A percentile compares a stretch with the other conserved stretches of the same genome.
These are phyloP conservation scores for Golubevia sp. DNA, from an alignment of 1,284 basidiomycete species.

Conservation along the genomic window DNA sequence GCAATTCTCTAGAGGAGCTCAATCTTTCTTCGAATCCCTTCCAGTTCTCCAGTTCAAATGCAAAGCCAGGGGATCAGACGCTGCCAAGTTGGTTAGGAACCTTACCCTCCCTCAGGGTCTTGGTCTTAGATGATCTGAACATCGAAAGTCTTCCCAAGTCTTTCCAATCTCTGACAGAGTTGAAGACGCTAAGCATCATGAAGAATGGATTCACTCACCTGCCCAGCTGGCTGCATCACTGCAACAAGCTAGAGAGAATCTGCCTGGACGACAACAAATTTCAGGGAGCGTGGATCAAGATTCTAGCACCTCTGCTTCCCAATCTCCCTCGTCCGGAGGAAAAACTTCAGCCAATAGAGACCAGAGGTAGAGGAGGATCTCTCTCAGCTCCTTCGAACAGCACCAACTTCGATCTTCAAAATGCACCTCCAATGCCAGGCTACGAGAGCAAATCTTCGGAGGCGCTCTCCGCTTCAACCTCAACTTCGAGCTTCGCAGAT, in stretches of 20 bases:
- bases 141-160: slow-evolving; percentile 28
- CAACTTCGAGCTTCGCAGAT: background rate
- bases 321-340: background rate
- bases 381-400: background rate
- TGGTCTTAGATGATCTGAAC: slow-evolving; percentile 33
- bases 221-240: slow-evolving; percentile 46
- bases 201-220: slow-evolving; percentile 39
- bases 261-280: slow-evolving; percentile 44
- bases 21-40: slow-evolving; percentile 45
- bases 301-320: slow-evolving; percentile 13
- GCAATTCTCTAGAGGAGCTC: slow-evolving; percentile 44
- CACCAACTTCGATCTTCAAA: background rate
- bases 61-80: slow-evolving; percentile 4
- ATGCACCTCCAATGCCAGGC: background rate
- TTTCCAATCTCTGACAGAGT: slow-evolving; percentile 24
- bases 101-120: slow-evolving; percentile 28
- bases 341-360: background rate
- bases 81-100: slow-evolving; percentile 17
- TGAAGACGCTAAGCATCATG: slow-evolving; percentile 40
- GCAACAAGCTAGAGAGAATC: slow-evolving; percentile 37
- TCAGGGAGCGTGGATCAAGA: slow-evolving; percentile 28
- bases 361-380: background rate
- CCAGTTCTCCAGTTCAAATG: background rate
- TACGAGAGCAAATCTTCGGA: background rate
- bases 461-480: background rate